Evolutionary conservation across 2,329 filamentous ascomycete species (phyloP).

Genomic region (Magnaporthiopsis incrustans): DNA sequence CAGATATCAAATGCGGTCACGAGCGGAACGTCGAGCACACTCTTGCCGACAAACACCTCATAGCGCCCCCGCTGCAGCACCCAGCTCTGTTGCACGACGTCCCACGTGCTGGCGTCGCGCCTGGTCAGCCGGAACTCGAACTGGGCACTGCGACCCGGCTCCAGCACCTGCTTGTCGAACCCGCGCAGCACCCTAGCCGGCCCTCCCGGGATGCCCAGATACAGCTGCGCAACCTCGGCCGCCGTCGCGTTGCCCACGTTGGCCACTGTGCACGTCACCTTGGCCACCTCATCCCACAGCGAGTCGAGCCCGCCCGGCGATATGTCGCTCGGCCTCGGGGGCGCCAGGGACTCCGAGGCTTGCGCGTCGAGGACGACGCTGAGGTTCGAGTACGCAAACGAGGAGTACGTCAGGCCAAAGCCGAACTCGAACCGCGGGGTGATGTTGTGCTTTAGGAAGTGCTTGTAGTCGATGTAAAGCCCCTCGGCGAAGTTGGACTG

Average conservation of each 20-base stretch:
- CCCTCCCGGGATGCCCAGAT: constrained; percentile 49
- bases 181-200: constrained; percentile 55
- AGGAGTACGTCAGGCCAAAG: constrained; percentile 48
- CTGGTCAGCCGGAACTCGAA: constrained; percentile 34
- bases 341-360: constrained; percentile 24
- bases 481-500: constrained; percentile 45
- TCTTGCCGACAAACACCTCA: constrained; percentile 9
- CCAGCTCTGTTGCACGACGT: constrained; percentile 48
- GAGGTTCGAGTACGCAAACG: constrained; percentile 39
- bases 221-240: constrained; percentile 40
- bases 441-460: constrained; percentile 41
- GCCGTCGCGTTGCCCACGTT: constrained; percentile 36
- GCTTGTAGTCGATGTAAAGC: constrained; percentile 45
- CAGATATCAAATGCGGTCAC: constrained; percentile 14
- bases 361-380: constrained; percentile 22
- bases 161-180: constrained; percentile 41
- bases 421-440: constrained; percentile 47
- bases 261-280: constrained; percentile 27
- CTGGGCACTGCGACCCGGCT: background rate
- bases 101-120: constrained; percentile 56
- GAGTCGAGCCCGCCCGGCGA: constrained; percentile 36
- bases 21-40: constrained; percentile 1
- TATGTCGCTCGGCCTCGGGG: constrained; percentile 30
- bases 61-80: constrained; percentile 9
- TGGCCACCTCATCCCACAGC: constrained; percentile 38